Evolutionary conservation across 805 yeast species (phyloP).

Genomic region (Candida sithepensis): DNA sequence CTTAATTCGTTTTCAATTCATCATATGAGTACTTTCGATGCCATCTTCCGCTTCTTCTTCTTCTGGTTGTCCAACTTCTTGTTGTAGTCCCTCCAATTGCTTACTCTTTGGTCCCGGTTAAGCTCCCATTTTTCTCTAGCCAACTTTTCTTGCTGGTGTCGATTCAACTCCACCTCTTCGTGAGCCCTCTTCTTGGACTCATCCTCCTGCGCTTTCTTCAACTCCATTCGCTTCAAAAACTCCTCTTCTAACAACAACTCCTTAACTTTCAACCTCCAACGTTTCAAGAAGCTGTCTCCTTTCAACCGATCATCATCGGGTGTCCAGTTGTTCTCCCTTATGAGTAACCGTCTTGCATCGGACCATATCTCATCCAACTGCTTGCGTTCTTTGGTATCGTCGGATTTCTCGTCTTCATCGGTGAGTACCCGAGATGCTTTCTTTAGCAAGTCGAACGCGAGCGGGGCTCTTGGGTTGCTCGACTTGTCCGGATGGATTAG

Average conservation of each 20-base stretch:
- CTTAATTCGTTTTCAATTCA: too few species aligned
- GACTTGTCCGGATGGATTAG: slow-evolving; percentile 70
- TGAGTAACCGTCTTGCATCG: slow-evolving; percentile 38
- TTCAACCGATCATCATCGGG: slow-evolving; percentile 35
- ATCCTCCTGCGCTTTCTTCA: slow-evolving; percentile 38
- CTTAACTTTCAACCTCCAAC: slow-evolving; percentile 41
- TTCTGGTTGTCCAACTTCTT: slow-evolving; percentile 43
- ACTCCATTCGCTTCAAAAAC: slow-evolving; percentile 37
- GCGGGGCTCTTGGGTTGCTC: slow-evolving; percentile 51
- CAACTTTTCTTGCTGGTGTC: slow-evolving; percentile 31
- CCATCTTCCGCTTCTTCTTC: slow-evolving; percentile 38
- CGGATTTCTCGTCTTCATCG: slow-evolving; percentile 25
- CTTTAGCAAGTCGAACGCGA: slow-evolving; percentile 58
- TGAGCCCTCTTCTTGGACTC: slow-evolving; percentile 36
- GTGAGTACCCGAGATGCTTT: slow-evolving; percentile 44
- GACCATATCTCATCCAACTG: slow-evolving; percentile 42
- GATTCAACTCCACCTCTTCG: slow-evolving; percentile 28
- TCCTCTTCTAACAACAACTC: slow-evolving; percentile 45
- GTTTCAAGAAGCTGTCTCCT: slow-evolving; percentile 32
- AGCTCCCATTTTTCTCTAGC: slow-evolving; percentile 57
- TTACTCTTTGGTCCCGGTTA: slow-evolving; percentile 52
- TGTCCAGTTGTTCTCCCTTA: slow-evolving; percentile 35
- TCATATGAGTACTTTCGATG: slow-evolving; percentile 37
- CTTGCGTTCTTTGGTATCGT: slow-evolving; percentile 26
- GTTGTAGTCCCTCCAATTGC: slow-evolving; percentile 54